These are phyloP conservation scores for Terana coerulea DNA, from an alignment of 768 basidiomycete genomes.

Conservation along the genomic window DNA sequence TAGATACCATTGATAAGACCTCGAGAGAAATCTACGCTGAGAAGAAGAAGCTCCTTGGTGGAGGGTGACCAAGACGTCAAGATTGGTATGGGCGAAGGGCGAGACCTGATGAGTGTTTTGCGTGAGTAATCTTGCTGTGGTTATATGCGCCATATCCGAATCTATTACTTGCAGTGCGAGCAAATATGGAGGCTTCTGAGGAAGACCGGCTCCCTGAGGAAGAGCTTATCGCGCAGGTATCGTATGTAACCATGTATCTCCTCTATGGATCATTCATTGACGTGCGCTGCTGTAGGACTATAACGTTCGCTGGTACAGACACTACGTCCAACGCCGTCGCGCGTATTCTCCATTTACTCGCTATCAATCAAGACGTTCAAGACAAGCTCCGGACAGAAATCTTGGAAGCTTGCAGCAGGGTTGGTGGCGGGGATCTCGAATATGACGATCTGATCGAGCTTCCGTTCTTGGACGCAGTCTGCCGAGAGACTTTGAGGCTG, in stretches of 20 bases:
- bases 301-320: constrained; percentile 23
- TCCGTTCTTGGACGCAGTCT: constrained; percentile 26
- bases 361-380: constrained; percentile 22
- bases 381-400: constrained; percentile 25
- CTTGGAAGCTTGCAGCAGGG: constrained; percentile 11
- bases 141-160: too few relatives aligned
- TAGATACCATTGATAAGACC: constrained; percentile 10
- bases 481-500: constrained; percentile 22
- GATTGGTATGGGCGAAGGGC: constrained; percentile 21
- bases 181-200: constrained; percentile 16
- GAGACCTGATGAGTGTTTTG: constrained; percentile 26
- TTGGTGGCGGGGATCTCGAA: too few relatives aligned
- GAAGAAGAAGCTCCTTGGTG: constrained; percentile 16
- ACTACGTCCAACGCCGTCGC: constrained; percentile 27
- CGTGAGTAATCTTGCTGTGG: constrained; percentile 12
- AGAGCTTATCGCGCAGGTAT: constrained; percentile 23
- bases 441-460: constrained; percentile 19
- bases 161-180: constrained; percentile 13
- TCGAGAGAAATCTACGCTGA: constrained; percentile 16
- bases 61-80: constrained; percentile 16
- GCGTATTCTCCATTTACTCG: constrained; percentile 22
- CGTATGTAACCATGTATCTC: constrained; percentile 14
- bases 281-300: constrained; percentile 9
- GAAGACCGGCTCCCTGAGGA: constrained; percentile 23
- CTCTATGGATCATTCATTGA: not conserved